Evolutionary conservation across 306 rosid genomes (phyloP), one percentile per base, ranked within the genome.

Genomic region (Gillenia trifoliata): DNA sequence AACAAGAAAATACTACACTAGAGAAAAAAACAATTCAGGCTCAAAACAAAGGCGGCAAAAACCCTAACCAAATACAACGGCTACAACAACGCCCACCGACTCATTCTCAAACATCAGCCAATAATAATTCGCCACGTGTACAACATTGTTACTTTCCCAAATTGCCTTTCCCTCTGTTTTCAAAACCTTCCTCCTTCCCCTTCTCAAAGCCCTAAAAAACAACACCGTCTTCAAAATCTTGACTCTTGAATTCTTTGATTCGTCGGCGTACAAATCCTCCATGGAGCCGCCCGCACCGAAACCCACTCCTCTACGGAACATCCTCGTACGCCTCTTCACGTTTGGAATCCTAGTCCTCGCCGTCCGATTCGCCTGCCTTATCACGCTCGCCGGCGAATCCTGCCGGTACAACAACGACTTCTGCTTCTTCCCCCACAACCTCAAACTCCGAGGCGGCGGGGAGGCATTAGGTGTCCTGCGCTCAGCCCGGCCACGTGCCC

Each of bases 331-430:
- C 9, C 6, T 86, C 8, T 73, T 86, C 61, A 86, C 90, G 47
- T 83, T 83, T 45, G 81, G 76, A 3, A 81, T 81, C 34, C 84
- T 86, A 56, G 9, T 86, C 72, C 64, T 79, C 50, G 83, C 82
- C 71, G 75, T 68, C 15, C 77, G 85, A 7, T 86, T 81, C 80
- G 87, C 90, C 13, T 83, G 81, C 83, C 36, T 83, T 59, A 65
- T 83, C 85, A 72, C 85, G 12, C 81, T 88, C 20, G 68, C 71
- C 49, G 85, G 86, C 11, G 77, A 77, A 49, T 74, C 84, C n/a
- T 82, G 87, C 61, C 29, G 70, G 77, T 62, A 85, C 73, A 29
- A 66, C 63, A 68, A 75, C 61, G 77, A 72, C 49, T 80, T 83
- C 70, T 86, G 88, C 76, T 81, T 87, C 85, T 87, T 86, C 82